Evolutionary conservation across 2,329 filamentous ascomycete genomes (phyloP), one percentile per base, ranked within the genome.

Genomic region (Beauveria bassiana): DNA sequence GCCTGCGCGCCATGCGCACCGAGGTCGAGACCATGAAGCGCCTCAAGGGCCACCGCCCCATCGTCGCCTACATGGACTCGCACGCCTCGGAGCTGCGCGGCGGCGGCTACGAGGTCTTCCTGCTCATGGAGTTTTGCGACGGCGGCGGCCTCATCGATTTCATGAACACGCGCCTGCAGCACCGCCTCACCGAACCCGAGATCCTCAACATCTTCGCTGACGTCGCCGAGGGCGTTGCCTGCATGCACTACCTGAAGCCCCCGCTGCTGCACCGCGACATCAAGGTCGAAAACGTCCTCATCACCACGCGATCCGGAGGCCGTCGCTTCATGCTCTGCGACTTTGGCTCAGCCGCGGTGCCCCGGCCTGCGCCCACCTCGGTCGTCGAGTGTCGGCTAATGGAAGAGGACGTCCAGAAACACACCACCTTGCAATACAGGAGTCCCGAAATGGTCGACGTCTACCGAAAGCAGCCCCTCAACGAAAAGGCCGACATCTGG

Each of bases 1-100:
- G 93, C 62, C 81, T 99, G 77, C 90, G 91, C 65, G 93, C 90
- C 75, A 98, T 99, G 95, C 87, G 95, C 74, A 98, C 88, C 67
- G 95, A 99, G 81, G 95, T 99, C 68, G 95, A 99, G 79, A 99
- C 95, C 16, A 99, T 99, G 95, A 99, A 99, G 86, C 93, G 95
- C 76, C 83, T 99, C 69, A 96, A 96, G 80, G 95, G 95, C 62
- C 95, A 98, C 81, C 86, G 87, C 65, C 89, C 95, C 69, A 98
- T 99, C 71, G 95, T 99, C 69, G 97, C 89, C 63, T 99, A 99
- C 77, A 93, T 98, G 73, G 95, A 99, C 79, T 98, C 93, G 66
- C 95, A 99, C 76, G 95, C 95, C 43, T 97, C 92, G 18, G 93
- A 98, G 76, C 79, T 98, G 68, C 88, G 90, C 69, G 91, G 90